Base-by-base conservation (phyloP, 2,329 filamentous ascomycete species). In the Ophiocordyceps sinensis region DNA sequence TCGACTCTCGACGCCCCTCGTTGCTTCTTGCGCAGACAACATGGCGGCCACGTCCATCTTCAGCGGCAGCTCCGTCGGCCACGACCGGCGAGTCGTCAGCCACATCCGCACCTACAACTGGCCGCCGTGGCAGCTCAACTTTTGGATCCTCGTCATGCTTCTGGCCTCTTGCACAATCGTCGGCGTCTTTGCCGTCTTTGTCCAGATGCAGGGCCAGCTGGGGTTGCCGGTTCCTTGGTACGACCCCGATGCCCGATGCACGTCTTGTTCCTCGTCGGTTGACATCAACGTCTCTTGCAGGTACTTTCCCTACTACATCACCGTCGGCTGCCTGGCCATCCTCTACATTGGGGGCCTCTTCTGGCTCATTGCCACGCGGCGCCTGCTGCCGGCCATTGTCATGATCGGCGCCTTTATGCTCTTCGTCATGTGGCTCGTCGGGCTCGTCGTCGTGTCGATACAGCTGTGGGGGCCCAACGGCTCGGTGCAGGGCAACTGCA, bases 241-340 rank as follows among this genome's bases (percentile, higher is more conserved):
- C 17, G 36, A 41, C n/a, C 30, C 30, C 11, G 12, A 31, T 13
- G 7, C 30, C 30, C 7, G 30, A 2, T 9, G 3, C 23, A 26
- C 5, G 3, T 19, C 19, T 19, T 19, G 19, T 4, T 19, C 23
- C 23, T 26, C 23, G 23, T 26, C 23, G 23, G 23, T 9, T 31
- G 15, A 17, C n/a, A 2, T 39, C 3, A 10, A 4, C 29, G 12
- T 14, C n/a, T 12, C 26, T 5, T 7, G 13, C 49, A 80, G 77
- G 77, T 81, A 81, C 58, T 80, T 82, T 47, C 65, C 77, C 9
- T 82, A 81, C 65, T 76, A 68, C 57, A 71, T 82, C 41, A 75
- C 73, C 17, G 70, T 76, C 41, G 61, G 62, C 23, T 53, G 65
- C 17, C 71, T 87, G 21, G 71, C 72, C 2, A 71, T 86, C 14